Conservation (phyloP, 805 yeast genomes). For the Wickerhamiella kurtzmanii region DNA sequence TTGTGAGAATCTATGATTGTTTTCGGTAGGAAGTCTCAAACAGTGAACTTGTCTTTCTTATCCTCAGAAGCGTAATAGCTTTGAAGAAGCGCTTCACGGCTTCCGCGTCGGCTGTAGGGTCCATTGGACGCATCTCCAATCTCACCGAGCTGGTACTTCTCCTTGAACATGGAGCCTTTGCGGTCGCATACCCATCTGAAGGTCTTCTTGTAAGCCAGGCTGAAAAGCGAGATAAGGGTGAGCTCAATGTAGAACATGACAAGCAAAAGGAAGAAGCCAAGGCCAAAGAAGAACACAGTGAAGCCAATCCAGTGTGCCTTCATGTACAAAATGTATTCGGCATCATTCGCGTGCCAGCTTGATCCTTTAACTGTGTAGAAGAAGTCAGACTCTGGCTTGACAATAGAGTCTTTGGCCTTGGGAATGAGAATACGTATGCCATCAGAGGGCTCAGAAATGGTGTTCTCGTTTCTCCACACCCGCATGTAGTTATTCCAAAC, state of each 20-base stretch:
- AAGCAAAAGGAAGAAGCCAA: background rate
- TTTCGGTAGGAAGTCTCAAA: too few species aligned
- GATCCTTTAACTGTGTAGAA: conserved; percentile 72
- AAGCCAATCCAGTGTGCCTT: conserved; percentile 41
- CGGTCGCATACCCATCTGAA: background rate
- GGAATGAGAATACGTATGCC: conserved; percentile 53
- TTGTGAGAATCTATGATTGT: too few species aligned
- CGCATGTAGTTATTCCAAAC: conserved; percentile 80
- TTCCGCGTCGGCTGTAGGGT: background rate
- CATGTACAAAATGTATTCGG: conserved; percentile 57
- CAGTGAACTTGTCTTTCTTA: background rate
- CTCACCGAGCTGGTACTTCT: too few species aligned
- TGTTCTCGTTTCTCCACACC: background rate
- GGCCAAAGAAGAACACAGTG: background rate
- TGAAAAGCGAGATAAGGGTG: background rate
- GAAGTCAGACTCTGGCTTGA: conserved; percentile 34
- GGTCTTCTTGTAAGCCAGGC: background rate
- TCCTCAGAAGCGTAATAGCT: background rate
- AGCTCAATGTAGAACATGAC: background rate
- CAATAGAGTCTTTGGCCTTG: conserved; percentile 50
- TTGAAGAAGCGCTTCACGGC: background rate
- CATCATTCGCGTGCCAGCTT: conserved; percentile 88
- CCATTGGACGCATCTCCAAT: background rate
- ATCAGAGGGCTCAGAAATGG: conserved; percentile 18
- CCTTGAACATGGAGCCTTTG: background rate